Percentiles rank a stretch among this genome's conserved stretches.
phyloP scores from a whole-genome alignment of 495 filamentous ascomycete genomes.

The Aspergillus bertholletiae region DNA sequence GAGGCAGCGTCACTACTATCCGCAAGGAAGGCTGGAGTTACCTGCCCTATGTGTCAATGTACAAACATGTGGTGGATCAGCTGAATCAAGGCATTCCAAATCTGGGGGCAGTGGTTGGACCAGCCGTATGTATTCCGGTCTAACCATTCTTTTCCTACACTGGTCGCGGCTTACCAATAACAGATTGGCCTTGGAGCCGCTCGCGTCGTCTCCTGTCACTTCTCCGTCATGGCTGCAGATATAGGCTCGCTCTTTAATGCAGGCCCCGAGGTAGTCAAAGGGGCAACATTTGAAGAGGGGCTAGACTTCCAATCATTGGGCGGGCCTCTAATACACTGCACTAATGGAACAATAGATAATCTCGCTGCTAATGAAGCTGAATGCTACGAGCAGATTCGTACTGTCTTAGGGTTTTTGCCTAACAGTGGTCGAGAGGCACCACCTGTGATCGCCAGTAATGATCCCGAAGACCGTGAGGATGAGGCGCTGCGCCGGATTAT shows the following conservation, averaged over 20 bases:
- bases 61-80: slow-evolving; percentile 48
- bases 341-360: slow-evolving; percentile 65
- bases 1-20: slow-evolving; percentile 60
- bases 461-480: slow-evolving; percentile 45
- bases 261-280: slow-evolving; percentile 59
- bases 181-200: slow-evolving; percentile 61
- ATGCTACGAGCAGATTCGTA: slow-evolving; percentile 57
- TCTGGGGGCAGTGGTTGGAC: slow-evolving; percentile 58
- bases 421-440: slow-evolving; percentile 53
- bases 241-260: slow-evolving; percentile 61
- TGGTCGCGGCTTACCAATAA: not conserved
- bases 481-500: slow-evolving; percentile 52
- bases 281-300: slow-evolving; percentile 58
- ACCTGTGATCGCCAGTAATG: slow-evolving; percentile 41
- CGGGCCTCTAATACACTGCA: slow-evolving; percentile 58
- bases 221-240: slow-evolving; percentile 63
- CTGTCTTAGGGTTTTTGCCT: slow-evolving; percentile 52
- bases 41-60: slow-evolving; percentile 50
- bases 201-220: slow-evolving; percentile 57
- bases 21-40: slow-evolving; percentile 52
- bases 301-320: slow-evolving; percentile 53
- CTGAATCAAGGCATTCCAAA: slow-evolving; percentile 62
- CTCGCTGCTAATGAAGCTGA: slow-evolving; percentile 55
- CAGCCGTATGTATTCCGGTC: slow-evolving; percentile 39
- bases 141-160: not conserved